These are phyloP conservation scores for Fallopia convolvulus DNA, from an alignment of 148 eudicot genomes.

Conservation along the genomic window DNA sequence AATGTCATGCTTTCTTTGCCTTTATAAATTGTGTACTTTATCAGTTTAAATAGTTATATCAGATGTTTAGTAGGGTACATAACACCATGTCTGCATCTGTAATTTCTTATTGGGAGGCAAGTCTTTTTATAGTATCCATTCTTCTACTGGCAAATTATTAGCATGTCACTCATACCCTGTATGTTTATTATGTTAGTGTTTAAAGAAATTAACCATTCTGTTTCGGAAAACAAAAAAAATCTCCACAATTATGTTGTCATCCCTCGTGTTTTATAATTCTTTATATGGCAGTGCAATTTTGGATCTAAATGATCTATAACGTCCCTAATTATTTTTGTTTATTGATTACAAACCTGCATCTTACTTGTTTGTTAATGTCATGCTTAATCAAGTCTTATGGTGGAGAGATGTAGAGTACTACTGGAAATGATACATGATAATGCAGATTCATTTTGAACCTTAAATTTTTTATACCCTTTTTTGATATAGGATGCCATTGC, in stretches of 20 bases:
- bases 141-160: background rate
- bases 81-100: no score
- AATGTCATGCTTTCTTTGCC: no score
- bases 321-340: background rate
- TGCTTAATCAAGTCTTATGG: background rate
- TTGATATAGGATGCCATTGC: no score
- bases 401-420: background rate
- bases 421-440: background rate
- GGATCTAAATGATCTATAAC: no score
- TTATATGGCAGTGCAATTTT: background rate
- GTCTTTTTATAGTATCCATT: background rate
- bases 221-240: background rate
- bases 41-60: no score
- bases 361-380: background rate
- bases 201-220: background rate
- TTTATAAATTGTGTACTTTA: no score
- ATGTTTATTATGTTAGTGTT: background rate
- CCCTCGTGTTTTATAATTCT: background rate
- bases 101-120: no score
- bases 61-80: no score
- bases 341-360: background rate
- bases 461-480: no score
- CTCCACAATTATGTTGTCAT: background rate
- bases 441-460: background rate
- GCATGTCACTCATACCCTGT: no score